These are phyloP conservation scores for Selenicereus undatus DNA, from an alignment of 148 eudicot species.

Conservation along the genomic window DNA sequence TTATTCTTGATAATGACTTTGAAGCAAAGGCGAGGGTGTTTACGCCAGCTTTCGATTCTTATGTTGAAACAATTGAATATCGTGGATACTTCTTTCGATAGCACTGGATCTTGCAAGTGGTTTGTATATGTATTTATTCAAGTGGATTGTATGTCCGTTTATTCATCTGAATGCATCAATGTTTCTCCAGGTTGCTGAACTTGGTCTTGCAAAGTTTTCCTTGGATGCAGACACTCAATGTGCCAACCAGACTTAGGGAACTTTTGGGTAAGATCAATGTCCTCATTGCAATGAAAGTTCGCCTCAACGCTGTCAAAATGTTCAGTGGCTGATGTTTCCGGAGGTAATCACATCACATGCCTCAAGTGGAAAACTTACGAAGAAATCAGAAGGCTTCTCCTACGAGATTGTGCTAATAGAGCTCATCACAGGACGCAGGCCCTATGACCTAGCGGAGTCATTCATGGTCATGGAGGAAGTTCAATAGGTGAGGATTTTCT, in stretches of 20 bases:
- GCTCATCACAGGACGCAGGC: constrained; percentile 55
- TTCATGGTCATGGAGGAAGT: constrained; percentile 37
- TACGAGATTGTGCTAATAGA: constrained; percentile 63
- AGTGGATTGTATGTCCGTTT: not conserved
- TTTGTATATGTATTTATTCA: not conserved
- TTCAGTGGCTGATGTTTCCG: not conserved
- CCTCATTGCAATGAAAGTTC: not conserved
- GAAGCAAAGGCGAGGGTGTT: constrained; percentile 48
- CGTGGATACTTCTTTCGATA: no score
- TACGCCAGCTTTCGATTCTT: not conserved
- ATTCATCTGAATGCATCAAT: not conserved
- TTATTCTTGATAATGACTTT: constrained; percentile 56
- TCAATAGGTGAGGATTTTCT: constrained; percentile 40
- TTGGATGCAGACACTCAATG: constrained; percentile 51
- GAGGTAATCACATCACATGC: constrained; percentile 28
- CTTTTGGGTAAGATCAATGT: constrained; percentile 43
- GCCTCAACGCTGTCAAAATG: not conserved
- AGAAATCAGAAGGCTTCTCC: constrained; percentile 53
- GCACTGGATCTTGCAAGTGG: not conserved
- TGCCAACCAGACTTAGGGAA: constrained; percentile 65
- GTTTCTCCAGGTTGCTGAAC: constrained; percentile 58
- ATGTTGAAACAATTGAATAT: not conserved
- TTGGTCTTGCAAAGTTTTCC: constrained; percentile 61
- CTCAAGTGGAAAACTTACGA: constrained; percentile 46
- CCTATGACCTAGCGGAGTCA: constrained; percentile 32